Evolutionary conservation across 768 basidiomycete species (phyloP).

Genomic region (Russula griseocarnosa): DNA sequence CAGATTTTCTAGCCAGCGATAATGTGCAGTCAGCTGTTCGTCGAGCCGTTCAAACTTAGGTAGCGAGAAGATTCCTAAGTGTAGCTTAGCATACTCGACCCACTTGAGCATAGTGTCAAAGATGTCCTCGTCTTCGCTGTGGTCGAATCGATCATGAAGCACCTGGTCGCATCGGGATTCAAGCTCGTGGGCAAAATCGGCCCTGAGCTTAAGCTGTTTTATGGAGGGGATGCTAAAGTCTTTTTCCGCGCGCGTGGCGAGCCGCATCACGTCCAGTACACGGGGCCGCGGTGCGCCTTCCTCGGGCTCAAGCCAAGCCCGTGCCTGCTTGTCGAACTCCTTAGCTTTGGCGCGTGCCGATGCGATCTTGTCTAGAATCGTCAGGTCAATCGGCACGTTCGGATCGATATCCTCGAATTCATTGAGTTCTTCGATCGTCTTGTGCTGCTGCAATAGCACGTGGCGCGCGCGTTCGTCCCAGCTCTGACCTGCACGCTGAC

Average conservation of each 20-base stretch:
- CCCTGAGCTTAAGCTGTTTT: constrained; percentile 59
- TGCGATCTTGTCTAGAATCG: constrained; percentile 61
- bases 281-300: constrained; percentile 53
- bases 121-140: constrained; percentile 54
- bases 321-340: constrained; percentile 77
- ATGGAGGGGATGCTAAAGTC: constrained; percentile 71
- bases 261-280: constrained; percentile 62
- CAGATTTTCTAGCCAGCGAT: constrained; percentile 66
- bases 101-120: constrained; percentile 72
- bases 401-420: constrained; percentile 62
- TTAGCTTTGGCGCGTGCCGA: constrained; percentile 62
- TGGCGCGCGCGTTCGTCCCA: constrained; percentile 74
- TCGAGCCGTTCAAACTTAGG: constrained; percentile 72
- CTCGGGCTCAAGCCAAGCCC: constrained; percentile 62
- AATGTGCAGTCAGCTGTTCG: constrained; percentile 60
- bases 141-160: constrained; percentile 57
- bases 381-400: constrained; percentile 64
- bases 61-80: constrained; percentile 68
- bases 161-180: constrained; percentile 74
- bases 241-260: constrained; percentile 68
- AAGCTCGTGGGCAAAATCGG: constrained; percentile 73
- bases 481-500: constrained; percentile 60
- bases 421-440: constrained; percentile 74
- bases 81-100: constrained; percentile 65
- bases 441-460: constrained; percentile 62